Conservation (phyloP, 371 early-diverging fungal genomes). For the Mycotypha africana region DNA sequence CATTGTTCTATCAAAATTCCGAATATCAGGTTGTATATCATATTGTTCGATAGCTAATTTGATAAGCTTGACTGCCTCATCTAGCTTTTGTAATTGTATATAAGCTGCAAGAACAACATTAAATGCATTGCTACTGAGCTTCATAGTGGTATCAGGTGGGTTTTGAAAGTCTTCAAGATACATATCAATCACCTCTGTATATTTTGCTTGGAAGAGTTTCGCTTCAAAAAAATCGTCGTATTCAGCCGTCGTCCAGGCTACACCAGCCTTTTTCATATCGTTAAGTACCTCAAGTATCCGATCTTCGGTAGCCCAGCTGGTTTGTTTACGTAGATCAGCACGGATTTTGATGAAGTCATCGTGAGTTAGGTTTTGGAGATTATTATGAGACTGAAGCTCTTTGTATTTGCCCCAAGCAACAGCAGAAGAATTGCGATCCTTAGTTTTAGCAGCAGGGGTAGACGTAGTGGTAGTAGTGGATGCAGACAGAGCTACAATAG, state of each 20-base stretch:
- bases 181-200: slow-evolving; percentile 29
- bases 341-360: slow-evolving; percentile 31
- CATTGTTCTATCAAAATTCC: slow-evolving; percentile 35
- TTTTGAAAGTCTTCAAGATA: slow-evolving; percentile 9
- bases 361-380: slow-evolving; percentile 8
- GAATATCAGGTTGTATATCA: slow-evolving; percentile 25
- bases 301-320: slow-evolving; percentile 34
- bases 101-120: slow-evolving; percentile 40
- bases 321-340: slow-evolving; percentile 20
- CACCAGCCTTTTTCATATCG: slow-evolving; percentile 30
- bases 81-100: slow-evolving; percentile 19
- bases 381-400: no score
- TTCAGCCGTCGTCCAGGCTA: slow-evolving; percentile 27
- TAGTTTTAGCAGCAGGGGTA: no score
- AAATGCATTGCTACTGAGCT: slow-evolving; percentile 26
- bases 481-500: no score
- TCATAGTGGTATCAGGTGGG: not conserved
- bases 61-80: slow-evolving; percentile 28
- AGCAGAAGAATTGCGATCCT: no score
- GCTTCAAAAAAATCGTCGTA: slow-evolving; percentile 42
- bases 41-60: slow-evolving; percentile 11
- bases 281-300: slow-evolving; percentile 26
- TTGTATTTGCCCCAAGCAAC: no score
- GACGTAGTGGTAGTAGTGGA: no score
- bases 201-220: slow-evolving; percentile 28